These are phyloP conservation scores for Achaetomiella virescens DNA, from an alignment of 495 filamentous ascomycete genomes.

Conservation along the genomic window DNA sequence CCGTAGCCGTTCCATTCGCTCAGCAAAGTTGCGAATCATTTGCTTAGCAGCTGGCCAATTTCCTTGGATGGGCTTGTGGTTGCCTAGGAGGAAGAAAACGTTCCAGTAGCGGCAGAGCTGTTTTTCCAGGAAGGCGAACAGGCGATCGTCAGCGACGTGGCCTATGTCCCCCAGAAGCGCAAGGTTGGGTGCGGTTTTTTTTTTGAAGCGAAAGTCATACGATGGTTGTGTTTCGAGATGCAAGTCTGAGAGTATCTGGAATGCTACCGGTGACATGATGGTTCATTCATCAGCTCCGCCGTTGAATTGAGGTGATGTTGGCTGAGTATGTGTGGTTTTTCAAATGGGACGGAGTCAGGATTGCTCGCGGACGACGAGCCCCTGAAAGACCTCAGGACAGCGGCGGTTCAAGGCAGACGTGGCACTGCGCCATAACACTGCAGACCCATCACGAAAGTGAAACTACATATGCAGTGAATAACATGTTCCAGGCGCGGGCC, in stretches of 20 bases:
- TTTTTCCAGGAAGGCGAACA: slow-evolving; percentile 33
- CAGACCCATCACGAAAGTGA: too few species aligned
- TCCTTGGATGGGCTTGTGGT: slow-evolving; percentile 47
- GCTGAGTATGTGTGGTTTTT: too few species aligned
- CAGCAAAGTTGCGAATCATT: slow-evolving; percentile 7
- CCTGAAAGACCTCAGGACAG: too few species aligned
- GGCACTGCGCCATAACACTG: too few species aligned
- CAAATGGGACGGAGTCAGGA: too few species aligned
- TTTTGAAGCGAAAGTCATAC: slow-evolving; percentile 32
- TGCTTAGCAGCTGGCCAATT: slow-evolving; percentile 22
- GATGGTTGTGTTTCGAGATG: slow-evolving; percentile 44
- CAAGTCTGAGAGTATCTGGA: slow-evolving; percentile 52
- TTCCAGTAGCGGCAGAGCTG: slow-evolving; percentile 38
- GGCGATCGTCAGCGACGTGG: slow-evolving; percentile 29
- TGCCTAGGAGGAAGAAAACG: slow-evolving; percentile 49
- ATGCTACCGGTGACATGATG: background rate
- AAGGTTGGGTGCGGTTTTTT: slow-evolving; percentile 41
- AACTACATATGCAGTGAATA: too few species aligned
- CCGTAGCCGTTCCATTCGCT: slow-evolving; percentile 8
- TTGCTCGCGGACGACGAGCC: too few species aligned
- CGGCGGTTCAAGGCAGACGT: too few species aligned
- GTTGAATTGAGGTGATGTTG: too few species aligned
- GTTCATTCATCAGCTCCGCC: too few species aligned
- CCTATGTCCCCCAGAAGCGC: slow-evolving; percentile 52
- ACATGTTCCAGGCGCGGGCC: too few species aligned